Base-by-base conservation (phyloP, 208 protist genomes). In the Trypanosomatidae sp. region DNA sequence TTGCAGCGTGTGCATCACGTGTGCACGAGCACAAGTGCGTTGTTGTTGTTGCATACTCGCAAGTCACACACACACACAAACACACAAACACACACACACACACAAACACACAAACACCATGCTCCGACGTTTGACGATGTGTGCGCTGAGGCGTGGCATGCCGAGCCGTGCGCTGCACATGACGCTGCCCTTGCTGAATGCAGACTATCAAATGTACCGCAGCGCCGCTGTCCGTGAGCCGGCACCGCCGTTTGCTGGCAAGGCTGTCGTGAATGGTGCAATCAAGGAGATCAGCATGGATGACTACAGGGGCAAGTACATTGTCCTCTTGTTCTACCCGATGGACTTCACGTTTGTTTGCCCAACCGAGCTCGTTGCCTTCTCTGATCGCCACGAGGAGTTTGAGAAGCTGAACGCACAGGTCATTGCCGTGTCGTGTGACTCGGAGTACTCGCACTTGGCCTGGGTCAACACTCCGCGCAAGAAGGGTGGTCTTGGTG, bases 291-390 rank as follows among this genome's bases (percentile, higher is more conserved):
- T 97, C 61, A 91, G 57, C 48, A 76, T 84, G 13, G 69, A 62
- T 21, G 87, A 97, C 54, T 97, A 88, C 82, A 76, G 72, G 44
- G 92, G 91, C 33, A 96, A 94, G 62, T 97, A 95, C 43, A 32
- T 97, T 13, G 86, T 97, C 39, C 70, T 97, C 4, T 78, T 98
- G 47, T 98, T 98, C 67, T 97, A 97, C 54, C 95, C 95, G 18
- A 77, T 97, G 55, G 94, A 97, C 57, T 98, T 97, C 66, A 97
- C 95, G 0, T 98, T 98, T 70, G 94, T 98, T 2, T 98, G 96
- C 72, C 96, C 96, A 25, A 98, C 96, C 15, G 96, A 98, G 73
- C 93, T 98, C 45, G 92, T 88, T 26, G 85, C 95, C 30, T 98
- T 97, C 69, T 88, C 63, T 3, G 92, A 98, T 33, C 62, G 78